phyloP scores from a whole-genome alignment of 2,329 filamentous ascomycete genomes.

The Aschersonia sp. region DNA sequence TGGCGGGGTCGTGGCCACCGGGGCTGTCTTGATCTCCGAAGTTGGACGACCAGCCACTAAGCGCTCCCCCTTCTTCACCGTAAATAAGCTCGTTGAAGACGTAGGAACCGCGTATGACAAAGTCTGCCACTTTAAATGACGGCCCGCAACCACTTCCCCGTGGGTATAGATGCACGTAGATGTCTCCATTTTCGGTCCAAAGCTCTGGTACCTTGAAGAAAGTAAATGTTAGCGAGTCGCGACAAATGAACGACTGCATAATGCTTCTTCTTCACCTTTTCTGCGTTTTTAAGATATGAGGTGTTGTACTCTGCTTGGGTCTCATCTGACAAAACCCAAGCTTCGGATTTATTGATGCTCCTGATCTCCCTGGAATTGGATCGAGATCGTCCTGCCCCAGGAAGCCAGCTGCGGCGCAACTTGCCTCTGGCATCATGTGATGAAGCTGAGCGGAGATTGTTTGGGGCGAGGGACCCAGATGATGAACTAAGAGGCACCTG shows the following conservation, averaged over 20 bases:
- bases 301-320: conserved; percentile 41
- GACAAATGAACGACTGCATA: too few species aligned
- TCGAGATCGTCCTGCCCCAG: conserved; percentile 32
- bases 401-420: conserved; percentile 39
- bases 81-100: conserved; percentile 39
- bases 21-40: too few species aligned
- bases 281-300: conserved; percentile 32
- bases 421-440: conserved; percentile 21
- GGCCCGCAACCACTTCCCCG: conserved; percentile 33
- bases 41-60: too few species aligned
- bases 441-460: conserved; percentile 11
- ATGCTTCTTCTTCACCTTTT: conserved; percentile 28
- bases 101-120: conserved; percentile 37
- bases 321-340: conserved; percentile 43
- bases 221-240: not conserved
- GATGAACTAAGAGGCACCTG: conserved; percentile 17
- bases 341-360: conserved; percentile 13
- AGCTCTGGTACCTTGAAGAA: conserved; percentile 43
- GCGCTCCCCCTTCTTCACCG: conserved; percentile 15
- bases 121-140: conserved; percentile 45
- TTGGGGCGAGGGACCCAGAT: conserved; percentile 9
- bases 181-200: conserved; percentile 46
- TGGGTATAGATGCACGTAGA: conserved; percentile 43
- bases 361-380: conserved; percentile 29
- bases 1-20: conserved; percentile 12